phyloP scores from a whole-genome alignment of 1,284 basidiomycete species.

The Ustanciosporium gigantosporum region DNA sequence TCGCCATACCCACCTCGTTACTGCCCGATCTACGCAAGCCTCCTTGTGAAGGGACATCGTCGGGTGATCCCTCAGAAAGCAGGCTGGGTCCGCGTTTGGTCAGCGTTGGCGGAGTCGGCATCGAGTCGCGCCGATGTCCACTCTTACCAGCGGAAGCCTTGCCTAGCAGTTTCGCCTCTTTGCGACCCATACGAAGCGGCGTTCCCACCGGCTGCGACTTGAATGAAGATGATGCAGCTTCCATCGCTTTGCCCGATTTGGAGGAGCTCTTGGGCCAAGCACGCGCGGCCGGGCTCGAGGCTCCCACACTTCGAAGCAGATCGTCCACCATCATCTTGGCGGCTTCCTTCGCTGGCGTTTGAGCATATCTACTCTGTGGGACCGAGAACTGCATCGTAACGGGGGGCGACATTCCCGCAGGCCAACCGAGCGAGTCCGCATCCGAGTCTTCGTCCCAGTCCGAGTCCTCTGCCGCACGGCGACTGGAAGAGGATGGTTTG shows the following conservation, averaged over 20 bases:
- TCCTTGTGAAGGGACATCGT: not conserved
- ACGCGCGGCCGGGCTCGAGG: constrained; percentile 22
- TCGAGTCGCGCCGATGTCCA: constrained; percentile 46
- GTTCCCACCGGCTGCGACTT: constrained; percentile 43
- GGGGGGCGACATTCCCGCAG: constrained; percentile 79
- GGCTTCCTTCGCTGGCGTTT: constrained; percentile 63
- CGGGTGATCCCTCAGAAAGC: constrained; percentile 10
- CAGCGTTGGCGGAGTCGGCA: constrained; percentile 57
- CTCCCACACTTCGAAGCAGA: constrained; percentile 52
- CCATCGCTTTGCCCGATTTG: constrained; percentile 2
- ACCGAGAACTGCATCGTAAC: constrained; percentile 79
- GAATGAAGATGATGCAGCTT: constrained; percentile 5
- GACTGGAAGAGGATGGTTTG: not conserved
- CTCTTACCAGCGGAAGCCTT: constrained; percentile 6
- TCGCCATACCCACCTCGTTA: constrained; percentile 4
- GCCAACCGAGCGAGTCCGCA: constrained; percentile 64
- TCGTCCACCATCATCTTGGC: constrained; percentile 57
- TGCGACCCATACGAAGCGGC: constrained; percentile 38
- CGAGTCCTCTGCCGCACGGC: constrained; percentile 38
- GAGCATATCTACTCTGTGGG: constrained; percentile 70
- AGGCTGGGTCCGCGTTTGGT: constrained; percentile 35
- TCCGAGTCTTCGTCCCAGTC: constrained; percentile 52
- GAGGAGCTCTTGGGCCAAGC: constrained; percentile 33
- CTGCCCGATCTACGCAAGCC: not conserved
- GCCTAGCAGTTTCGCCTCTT: constrained; percentile 20